A percentile compares a stretch with the other conserved stretches of the same genome.
These are phyloP conservation scores for Setaria italica DNA, from an alignment of 202 grass and related monocot species.

Conservation along the genomic window DNA sequence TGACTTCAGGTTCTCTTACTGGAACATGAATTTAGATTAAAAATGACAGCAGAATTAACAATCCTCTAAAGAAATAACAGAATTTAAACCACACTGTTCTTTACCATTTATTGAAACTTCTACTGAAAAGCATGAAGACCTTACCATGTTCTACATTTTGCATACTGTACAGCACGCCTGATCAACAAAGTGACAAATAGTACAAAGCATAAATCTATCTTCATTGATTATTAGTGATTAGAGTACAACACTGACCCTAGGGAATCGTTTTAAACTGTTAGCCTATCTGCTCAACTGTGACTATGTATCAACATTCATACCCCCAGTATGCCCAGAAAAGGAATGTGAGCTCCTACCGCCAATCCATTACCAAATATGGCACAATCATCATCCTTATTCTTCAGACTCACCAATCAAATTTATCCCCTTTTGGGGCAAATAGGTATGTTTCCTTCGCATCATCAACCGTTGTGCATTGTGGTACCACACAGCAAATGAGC, in stretches of 20 bases:
- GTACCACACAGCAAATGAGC: conserved; percentile 11
- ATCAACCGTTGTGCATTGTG: conserved; percentile 16
- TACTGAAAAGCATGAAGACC: neutral
- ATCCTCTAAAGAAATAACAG: neutral
- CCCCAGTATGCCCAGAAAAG: neutral
- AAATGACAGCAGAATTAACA: conserved; percentile 11
- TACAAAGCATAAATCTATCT: conserved; percentile 18
- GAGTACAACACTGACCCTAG: neutral
- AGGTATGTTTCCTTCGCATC: neutral
- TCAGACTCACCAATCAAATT: neutral
- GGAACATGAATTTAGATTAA: conserved; percentile 22
- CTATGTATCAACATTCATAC: no score
- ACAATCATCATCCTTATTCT: neutral
- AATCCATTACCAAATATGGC: neutral
- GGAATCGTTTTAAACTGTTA: conserved; percentile 26
- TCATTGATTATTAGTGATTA: neutral
- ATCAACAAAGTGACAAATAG: conserved; percentile 24
- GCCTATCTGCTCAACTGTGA: neutral
- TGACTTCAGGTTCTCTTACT: conserved; percentile 12
- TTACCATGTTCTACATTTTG: conserved; percentile 27
- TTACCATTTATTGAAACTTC: conserved; percentile 8
- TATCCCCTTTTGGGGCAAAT: neutral
- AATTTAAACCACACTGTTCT: neutral
- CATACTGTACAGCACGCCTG: conserved; percentile 12
- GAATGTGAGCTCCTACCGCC: neutral